phyloP scores from a whole-genome alignment of 805 yeast species.

The Lipomyces chichibuensis region DNA sequence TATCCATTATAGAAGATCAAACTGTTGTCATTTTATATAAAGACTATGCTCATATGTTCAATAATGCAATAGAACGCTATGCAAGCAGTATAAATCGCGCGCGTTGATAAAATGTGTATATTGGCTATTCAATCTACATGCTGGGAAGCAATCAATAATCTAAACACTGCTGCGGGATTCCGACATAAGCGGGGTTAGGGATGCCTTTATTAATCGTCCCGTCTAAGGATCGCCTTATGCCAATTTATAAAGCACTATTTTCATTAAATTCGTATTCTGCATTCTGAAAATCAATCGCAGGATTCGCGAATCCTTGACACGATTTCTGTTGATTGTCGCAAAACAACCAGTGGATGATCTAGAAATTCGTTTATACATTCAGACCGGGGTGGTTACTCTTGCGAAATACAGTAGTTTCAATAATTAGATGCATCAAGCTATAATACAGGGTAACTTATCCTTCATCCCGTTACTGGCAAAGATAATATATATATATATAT shows the following conservation, averaged over 20 bases:
- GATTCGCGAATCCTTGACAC: background rate
- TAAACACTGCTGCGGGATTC: background rate
- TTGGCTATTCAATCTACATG: background rate
- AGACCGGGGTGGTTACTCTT: too few species aligned
- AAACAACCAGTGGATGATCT: too few species aligned
- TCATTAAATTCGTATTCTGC: background rate
- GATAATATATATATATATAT: too few species aligned
- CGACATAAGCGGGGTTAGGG: background rate
- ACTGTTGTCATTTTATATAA: background rate
- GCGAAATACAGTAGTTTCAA: too few species aligned
- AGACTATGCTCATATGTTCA: background rate
- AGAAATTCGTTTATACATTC: too few species aligned
- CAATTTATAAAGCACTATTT: too few species aligned
- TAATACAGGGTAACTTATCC: too few species aligned
- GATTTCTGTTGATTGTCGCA: background rate
- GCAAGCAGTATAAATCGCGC: background rate
- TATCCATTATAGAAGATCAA: constrained; percentile 15
- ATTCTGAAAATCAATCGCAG: background rate
- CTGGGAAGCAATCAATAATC: background rate
- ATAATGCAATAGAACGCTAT: background rate
- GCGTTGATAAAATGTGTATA: background rate
- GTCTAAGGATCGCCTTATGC: too few species aligned
- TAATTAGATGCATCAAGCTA: too few species aligned
- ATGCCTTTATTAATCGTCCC: background rate
- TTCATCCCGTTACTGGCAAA: too few species aligned